Evolutionary conservation across 495 filamentous ascomycete species (phyloP), one percentile per base, ranked within the genome.

Genomic region (Hypoxylon fuscum): DNA sequence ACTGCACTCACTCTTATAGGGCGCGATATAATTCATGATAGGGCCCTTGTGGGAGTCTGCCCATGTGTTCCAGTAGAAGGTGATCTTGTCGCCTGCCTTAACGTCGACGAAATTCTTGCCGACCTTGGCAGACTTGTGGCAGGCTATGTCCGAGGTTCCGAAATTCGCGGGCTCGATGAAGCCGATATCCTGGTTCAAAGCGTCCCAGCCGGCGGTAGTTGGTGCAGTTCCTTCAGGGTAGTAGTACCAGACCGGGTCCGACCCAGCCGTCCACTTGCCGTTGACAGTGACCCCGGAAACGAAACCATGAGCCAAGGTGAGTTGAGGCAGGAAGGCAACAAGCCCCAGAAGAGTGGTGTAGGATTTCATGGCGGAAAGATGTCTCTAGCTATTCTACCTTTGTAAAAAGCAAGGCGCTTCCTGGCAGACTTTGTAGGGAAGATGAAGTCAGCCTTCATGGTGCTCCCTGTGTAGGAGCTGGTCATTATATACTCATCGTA

Each of bases 281-380:
- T 87, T 84, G 55, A 83, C 79, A 25, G 87, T 76, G 64, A 87
- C 78, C 57, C 85, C 81, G 29, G 75, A 74, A 25, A 88, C 85
- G 51, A 81, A 83, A 23, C 87, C 87, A 73, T 90, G 87, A 55
- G 82, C 85, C 48, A 79, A 78, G 42, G 25, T 43, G 1, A 66
- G 22, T 29, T 44, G 38, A 29, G 34, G 48, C 10, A 52, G 18
- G 20, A 20, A 40, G 20, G 48, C 34, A 25, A 29, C 48, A 27
- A 52, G 48, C 34, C 48, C 48, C 17, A 52, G 21, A 21, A 25
- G 1, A 29, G 18, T 9, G 18, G 20, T 14, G 32, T 38, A 41
- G 3, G 21, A 25, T 27, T 34, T 18, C 48, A 52, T 52, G 10
- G 11, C 41, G 31, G 14, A n/a, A 15, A 20, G 35, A 17, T 38